phyloP scores from a whole-genome alignment of 176 grass and related monocot genomes.

The Triticum timopheevii region DNA sequence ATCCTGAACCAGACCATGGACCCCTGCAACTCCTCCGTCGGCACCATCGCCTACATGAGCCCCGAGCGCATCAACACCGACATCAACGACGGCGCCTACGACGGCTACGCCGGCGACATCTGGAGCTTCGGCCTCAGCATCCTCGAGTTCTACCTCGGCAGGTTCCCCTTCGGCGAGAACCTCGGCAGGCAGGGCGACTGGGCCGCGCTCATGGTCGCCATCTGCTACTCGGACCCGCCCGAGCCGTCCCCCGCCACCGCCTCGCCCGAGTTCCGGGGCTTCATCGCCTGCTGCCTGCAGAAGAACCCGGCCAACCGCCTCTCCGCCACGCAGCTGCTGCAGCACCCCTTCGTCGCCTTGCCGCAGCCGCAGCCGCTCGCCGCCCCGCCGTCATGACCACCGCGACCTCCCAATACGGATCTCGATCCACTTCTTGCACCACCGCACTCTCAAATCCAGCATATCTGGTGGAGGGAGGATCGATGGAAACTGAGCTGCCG shows the following conservation, averaged over 20 bases:
- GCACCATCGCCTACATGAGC: slow-evolving; percentile 97
- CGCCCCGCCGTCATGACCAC: neutral
- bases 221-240: slow-evolving; percentile 72
- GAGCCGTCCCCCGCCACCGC: slow-evolving; percentile 40
- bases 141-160: slow-evolving; percentile 91
- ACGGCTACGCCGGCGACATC: slow-evolving; percentile 80
- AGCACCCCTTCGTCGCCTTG: slow-evolving; percentile 75
- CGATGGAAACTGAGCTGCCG: neutral
- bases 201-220: slow-evolving; percentile 82
- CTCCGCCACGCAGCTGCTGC: slow-evolving; percentile 63
- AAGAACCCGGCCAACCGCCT: slow-evolving; percentile 63
- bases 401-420: neutral
- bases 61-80: slow-evolving; percentile 95
- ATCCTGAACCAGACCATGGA: slow-evolving; percentile 98
- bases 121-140: slow-evolving; percentile 99
- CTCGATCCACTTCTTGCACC: neutral
- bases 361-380: slow-evolving; percentile 32
- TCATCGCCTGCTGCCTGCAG: slow-evolving; percentile 80
- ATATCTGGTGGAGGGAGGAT: neutral
- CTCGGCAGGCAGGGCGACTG: slow-evolving; percentile 76
- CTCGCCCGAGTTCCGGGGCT: slow-evolving; percentile 60
- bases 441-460: neutral
- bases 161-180: slow-evolving; percentile 89
- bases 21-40: slow-evolving; percentile 87
- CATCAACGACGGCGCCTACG: slow-evolving; percentile 77